Percentiles rank a stretch among this genome's conserved stretches.
Evolutionary conservation across 306 rosid species (phyloP).

Genomic region (Acacia melanoxylon): DNA sequence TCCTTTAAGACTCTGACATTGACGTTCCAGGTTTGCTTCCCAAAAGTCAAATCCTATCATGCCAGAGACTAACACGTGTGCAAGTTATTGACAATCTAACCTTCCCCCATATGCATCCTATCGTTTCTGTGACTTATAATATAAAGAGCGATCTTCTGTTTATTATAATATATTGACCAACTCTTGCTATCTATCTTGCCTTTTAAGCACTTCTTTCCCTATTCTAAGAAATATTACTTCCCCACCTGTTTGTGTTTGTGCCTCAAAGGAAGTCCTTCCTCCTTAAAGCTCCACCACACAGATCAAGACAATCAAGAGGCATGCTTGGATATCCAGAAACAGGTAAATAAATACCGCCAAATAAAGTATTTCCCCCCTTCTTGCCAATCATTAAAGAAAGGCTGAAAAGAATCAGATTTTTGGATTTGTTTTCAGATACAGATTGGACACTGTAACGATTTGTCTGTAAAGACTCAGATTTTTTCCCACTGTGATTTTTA

Average conservation of each 20-base stretch:
- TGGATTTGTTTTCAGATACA: neutral
- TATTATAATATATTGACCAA: slow-evolving; percentile 52
- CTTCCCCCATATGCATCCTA: slow-evolving; percentile 23
- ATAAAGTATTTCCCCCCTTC: neutral
- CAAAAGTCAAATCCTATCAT: slow-evolving; percentile 46
- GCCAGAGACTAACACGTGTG: slow-evolving; percentile 46
- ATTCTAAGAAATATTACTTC: slow-evolving; percentile 21
- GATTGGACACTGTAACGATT: neutral
- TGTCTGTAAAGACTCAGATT: slow-evolving; percentile 4
- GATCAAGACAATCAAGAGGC: slow-evolving; percentile 43
- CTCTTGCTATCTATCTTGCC: slow-evolving; percentile 41
- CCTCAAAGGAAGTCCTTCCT: slow-evolving; percentile 13
- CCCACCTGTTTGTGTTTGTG: slow-evolving; percentile 30
- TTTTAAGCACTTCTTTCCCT: slow-evolving; percentile 45
- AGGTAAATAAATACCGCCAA: slow-evolving; percentile 44
- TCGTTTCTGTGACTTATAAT: slow-evolving; percentile 11
- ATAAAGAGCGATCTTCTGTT: slow-evolving; percentile 28
- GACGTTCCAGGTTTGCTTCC: slow-evolving; percentile 35
- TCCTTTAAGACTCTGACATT: slow-evolving; percentile 30
- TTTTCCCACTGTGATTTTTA: neutral
- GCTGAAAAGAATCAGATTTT: slow-evolving; percentile 15
- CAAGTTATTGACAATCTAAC: slow-evolving; percentile 35
- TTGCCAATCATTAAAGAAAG: neutral
- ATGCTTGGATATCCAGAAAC: slow-evolving; percentile 66
- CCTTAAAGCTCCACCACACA: slow-evolving; percentile 19